Percentiles rank a stretch among this genome's conserved stretches.
phyloP scores from a whole-genome alignment of 768 basidiomycete genomes.

The Hygrocybe coccinea region DNA sequence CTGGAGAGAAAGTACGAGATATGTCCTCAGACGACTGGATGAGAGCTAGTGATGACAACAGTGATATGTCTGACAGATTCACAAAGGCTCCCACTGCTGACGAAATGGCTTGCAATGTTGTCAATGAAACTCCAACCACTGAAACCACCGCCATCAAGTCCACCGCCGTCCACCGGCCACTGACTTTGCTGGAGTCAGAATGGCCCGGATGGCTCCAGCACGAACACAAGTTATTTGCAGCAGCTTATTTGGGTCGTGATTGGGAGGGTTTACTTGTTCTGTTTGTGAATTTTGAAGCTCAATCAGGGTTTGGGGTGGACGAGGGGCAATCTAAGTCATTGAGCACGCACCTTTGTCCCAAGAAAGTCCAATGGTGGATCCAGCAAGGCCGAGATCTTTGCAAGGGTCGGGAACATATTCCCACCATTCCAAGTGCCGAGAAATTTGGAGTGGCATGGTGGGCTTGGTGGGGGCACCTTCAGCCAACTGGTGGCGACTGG shows the following conservation, averaged over 20 bases:
- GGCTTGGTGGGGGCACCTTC: constrained; percentile 3
- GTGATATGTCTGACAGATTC: too few relatives aligned
- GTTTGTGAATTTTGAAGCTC: neutral
- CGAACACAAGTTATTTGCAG: neutral
- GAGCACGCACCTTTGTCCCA: neutral
- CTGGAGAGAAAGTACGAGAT: too few relatives aligned
- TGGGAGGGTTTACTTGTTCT: neutral
- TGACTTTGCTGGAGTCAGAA: neutral
- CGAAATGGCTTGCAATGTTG: neutral
- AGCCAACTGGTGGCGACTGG: constrained; percentile 2
- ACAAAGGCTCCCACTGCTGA: too few relatives aligned
- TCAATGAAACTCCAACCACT: neutral
- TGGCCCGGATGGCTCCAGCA: neutral
- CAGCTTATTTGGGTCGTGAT: neutral
- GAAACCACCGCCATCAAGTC: neutral
- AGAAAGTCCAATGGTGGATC: constrained; percentile 7
- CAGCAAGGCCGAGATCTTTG: neutral
- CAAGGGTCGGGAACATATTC: neutral
- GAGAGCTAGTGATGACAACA: too few relatives aligned
- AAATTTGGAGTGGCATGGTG: neutral
- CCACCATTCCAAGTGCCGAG: neutral
- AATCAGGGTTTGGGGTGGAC: neutral
- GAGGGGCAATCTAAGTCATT: neutral
- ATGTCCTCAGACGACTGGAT: too few relatives aligned
- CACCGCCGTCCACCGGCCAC: neutral